Base-by-base conservation (phyloP, 2,329 filamentous ascomycete genomes). In the Aspergillus thermomutatus region DNA sequence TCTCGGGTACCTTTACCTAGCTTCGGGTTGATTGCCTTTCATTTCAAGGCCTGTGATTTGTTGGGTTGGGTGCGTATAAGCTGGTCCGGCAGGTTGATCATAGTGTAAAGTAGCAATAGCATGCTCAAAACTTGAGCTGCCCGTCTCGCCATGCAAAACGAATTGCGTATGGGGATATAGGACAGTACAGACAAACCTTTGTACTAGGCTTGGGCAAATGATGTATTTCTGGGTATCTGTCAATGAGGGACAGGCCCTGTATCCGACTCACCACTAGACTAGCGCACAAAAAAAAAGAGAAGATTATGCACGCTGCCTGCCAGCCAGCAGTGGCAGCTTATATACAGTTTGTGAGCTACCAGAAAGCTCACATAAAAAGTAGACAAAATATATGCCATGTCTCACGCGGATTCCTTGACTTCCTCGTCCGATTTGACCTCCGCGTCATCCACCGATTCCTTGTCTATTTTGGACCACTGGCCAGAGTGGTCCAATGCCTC, bases 391-490 rank as follows among this genome's bases (percentile, higher is more conserved):
- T 25, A 31, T 25, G 17, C 9, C 21, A 26, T 43, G 27, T 34
- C 25, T 52, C 25, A 31, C 21, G 25, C 47, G 17, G 46, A 47
- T 10, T 52, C 34, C 3, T 59, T 31, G 43, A 31, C n/a, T 37
- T 50, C 49, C 21, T 31, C 25, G 10, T 58, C 48, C 19, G 43
- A 54, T 26, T 48, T 54, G n/a, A 21, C 40, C 17, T 53, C 54
- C 28, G 54, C 41, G 48, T 58, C 60, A 28, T 67, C 68, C 3
- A 58, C 60, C 19, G 64, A 60, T 31, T 72, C 68, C 10, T 64
- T 64, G 26, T 72, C 72, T 47, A 74, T 60, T 4, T 66, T 67
- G 11, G 72, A 74, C 74, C 74, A 76, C 54, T 72, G 66, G 53
- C 58, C 70, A 1, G 74, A 74, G 55, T 74, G 68, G 10, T 74